Conservation (phyloP, 1,139 yeast species). For the Saccharomyces pastorianus region DNA sequence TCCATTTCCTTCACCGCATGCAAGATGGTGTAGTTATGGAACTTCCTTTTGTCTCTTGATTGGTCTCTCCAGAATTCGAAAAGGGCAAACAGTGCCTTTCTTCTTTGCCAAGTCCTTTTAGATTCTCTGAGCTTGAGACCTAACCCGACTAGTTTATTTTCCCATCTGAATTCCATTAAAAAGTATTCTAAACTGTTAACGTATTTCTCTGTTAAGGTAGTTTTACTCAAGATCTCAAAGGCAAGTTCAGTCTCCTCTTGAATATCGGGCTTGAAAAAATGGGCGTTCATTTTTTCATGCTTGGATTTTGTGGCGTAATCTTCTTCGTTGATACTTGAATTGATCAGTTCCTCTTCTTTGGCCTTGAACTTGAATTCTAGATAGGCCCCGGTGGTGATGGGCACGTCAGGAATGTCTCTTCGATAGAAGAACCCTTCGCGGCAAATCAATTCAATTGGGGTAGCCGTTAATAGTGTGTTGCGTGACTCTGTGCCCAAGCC, state of each 20-base stretch:
- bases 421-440: constrained; percentile 28
- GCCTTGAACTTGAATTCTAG: constrained; percentile 26
- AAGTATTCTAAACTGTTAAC: constrained; percentile 31
- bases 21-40: constrained; percentile 23
- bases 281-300: constrained; percentile 27
- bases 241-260: constrained; percentile 26
- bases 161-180: constrained; percentile 33
- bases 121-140: constrained; percentile 30
- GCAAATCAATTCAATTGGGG: constrained; percentile 30
- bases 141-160: constrained; percentile 27
- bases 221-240: constrained; percentile 21
- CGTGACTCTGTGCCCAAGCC: constrained; percentile 8
- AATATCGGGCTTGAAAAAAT: constrained; percentile 23
- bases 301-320: constrained; percentile 18
- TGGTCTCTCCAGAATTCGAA: constrained; percentile 33
- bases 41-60: constrained; percentile 28
- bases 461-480: constrained; percentile 18
- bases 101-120: constrained; percentile 32
- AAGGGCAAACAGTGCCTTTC: constrained; percentile 30
- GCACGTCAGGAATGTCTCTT: constrained; percentile 19
- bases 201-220: constrained; percentile 28
- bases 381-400: constrained; percentile 28
- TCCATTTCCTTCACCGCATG: constrained; percentile 33
- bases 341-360: constrained; percentile 25
- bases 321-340: constrained; percentile 15